phyloP scores from a whole-genome alignment of 192 early-diverging fungal species.

The Coemansia sp. region DNA sequence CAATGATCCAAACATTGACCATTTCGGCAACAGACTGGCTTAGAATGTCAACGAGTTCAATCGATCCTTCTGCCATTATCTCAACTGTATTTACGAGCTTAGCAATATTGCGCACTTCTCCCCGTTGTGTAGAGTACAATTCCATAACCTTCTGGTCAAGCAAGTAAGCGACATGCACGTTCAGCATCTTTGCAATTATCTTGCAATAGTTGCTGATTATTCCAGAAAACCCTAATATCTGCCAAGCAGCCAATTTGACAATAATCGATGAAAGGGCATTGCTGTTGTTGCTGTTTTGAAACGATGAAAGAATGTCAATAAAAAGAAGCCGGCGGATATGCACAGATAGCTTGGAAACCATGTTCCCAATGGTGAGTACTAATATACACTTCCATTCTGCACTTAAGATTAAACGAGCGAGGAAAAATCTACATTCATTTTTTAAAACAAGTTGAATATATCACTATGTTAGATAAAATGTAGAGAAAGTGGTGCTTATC shows the following conservation, averaged over 20 bases:
- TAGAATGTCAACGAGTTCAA: not conserved
- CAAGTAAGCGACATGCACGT: not conserved
- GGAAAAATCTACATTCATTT: not conserved
- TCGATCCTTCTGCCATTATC: not conserved
- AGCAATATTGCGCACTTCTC: not conserved
- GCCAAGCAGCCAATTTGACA: not conserved
- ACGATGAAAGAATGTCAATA: not conserved
- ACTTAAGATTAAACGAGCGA: slow-evolving; percentile 1
- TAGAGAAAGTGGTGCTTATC: not conserved
- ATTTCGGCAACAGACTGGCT: not conserved
- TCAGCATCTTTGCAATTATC: not conserved
- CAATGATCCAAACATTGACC: slow-evolving; percentile 22
- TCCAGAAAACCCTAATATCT: not conserved
- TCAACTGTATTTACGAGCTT: not conserved
- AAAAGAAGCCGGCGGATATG: not conserved
- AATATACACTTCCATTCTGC: not conserved
- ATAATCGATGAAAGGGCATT: not conserved
- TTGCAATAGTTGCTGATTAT: not conserved
- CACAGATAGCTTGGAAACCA: not conserved
- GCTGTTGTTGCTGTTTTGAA: not conserved
- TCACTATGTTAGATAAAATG: not conserved
- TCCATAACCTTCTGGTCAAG: not conserved
- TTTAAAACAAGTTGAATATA: not conserved
- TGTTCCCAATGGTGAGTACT: not conserved
- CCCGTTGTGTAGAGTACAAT: not conserved